Evolutionary conservation across 2,329 filamentous ascomycete genomes (phyloP).

Genomic region (Diaporthe vaccinii): DNA sequence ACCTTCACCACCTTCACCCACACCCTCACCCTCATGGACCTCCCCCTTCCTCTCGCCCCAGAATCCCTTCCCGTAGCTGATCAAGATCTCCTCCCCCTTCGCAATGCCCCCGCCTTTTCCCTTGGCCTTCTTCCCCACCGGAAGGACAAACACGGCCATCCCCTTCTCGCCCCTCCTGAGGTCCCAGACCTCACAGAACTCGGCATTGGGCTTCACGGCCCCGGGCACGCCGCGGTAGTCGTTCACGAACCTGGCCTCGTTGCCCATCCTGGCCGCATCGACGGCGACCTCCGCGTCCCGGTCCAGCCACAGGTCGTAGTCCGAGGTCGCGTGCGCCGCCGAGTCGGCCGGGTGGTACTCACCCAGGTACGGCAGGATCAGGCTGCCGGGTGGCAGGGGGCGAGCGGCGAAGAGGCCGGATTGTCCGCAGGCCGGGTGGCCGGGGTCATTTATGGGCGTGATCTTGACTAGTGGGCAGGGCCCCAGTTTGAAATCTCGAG

Average conservation of each 20-base stretch:
- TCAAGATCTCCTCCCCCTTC: slow-evolving; percentile 74
- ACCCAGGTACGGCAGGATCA: slow-evolving; percentile 74
- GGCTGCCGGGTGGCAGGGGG: slow-evolving; percentile 64
- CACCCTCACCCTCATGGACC: slow-evolving; percentile 1
- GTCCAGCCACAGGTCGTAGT: slow-evolving; percentile 77
- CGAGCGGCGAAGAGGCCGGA: slow-evolving; percentile 71
- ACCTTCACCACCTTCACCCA: neutral
- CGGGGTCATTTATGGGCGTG: slow-evolving; percentile 61
- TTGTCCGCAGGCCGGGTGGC: slow-evolving; percentile 72
- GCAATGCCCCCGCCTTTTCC: slow-evolving; percentile 54
- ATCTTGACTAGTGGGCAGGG: slow-evolving; percentile 68
- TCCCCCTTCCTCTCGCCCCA: slow-evolving; percentile 66
- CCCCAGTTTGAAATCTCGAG: slow-evolving; percentile 53
- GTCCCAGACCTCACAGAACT: slow-evolving; percentile 73
- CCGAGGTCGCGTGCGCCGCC: slow-evolving; percentile 59
- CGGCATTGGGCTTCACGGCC: slow-evolving; percentile 63
- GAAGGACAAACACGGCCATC: slow-evolving; percentile 71
- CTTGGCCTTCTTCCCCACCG: slow-evolving; percentile 49
- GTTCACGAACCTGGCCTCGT: slow-evolving; percentile 77
- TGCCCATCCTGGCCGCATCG: slow-evolving; percentile 70
- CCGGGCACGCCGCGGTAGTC: slow-evolving; percentile 72
- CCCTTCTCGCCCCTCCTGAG: slow-evolving; percentile 62
- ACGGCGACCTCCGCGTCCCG: slow-evolving; percentile 69
- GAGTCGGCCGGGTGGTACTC: slow-evolving; percentile 62
- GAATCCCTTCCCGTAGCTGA: slow-evolving; percentile 78